Percentiles rank a stretch among this genome's conserved stretches.
Evolutionary conservation across 1,139 yeast species (phyloP).

Genomic region (Hemisphaericaspora xylofermentans): DNA sequence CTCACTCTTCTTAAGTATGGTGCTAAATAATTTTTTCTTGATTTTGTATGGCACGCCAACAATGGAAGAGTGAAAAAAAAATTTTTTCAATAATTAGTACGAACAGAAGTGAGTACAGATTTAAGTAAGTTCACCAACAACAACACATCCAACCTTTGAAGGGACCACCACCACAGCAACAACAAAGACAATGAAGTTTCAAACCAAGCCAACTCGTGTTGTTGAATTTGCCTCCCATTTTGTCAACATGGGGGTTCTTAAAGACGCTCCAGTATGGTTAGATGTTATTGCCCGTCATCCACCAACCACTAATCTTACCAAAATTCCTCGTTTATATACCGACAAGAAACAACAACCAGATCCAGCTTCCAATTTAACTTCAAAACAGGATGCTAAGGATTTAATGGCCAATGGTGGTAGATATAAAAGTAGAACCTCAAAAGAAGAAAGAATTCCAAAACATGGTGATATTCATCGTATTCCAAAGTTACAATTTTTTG

Average conservation of each 20-base stretch:
- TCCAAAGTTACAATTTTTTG: conserved; percentile 66
- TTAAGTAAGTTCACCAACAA: too few species aligned
- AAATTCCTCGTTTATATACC: conserved; percentile 31
- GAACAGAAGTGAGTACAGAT: conserved; percentile 6
- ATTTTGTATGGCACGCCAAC: background rate
- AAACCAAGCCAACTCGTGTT: conserved; percentile 65
- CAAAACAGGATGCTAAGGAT: background rate
- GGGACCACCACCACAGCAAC: too few species aligned
- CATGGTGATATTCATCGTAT: conserved; percentile 48
- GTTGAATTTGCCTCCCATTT: conserved; percentile 76
- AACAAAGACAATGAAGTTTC: conserved; percentile 54
- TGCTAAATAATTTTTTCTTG: background rate
- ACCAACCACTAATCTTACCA: conserved; percentile 64
- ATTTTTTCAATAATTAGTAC: conserved; percentile 2
- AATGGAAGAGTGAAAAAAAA: conserved; percentile 5
- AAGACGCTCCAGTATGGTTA: conserved; percentile 81
- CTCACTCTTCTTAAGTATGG: too few species aligned
- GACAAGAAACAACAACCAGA: conserved; percentile 14
- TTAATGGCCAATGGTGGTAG: background rate
- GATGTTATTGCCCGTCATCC: conserved; percentile 79
- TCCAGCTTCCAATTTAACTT: conserved; percentile 16
- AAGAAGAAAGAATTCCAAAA: conserved; percentile 24
- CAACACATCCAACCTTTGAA: background rate
- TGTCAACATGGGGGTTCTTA: conserved; percentile 62
- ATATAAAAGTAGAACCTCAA: conserved; percentile 48